phyloP scores from a whole-genome alignment of 805 yeast species.

The Pichia gijzeniarum region DNA sequence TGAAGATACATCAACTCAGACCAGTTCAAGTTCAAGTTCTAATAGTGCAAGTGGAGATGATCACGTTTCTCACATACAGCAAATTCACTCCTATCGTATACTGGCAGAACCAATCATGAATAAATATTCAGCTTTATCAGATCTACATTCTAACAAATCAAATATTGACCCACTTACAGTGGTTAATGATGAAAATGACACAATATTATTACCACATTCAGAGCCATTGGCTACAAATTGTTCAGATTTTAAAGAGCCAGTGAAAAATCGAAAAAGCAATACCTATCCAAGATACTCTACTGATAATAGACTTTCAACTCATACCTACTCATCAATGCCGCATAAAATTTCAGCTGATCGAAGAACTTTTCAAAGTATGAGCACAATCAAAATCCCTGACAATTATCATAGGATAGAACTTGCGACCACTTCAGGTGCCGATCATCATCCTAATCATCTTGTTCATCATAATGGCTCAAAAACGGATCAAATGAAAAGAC shows the following conservation, averaged over 20 bases:
- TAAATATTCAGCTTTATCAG: neutral
- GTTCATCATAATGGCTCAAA: neutral
- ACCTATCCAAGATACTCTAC: constrained; percentile 7
- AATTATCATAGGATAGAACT: constrained; percentile 21
- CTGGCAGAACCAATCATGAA: constrained; percentile 3
- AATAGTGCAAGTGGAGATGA: neutral
- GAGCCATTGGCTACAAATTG: neutral
- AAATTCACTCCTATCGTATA: constrained; percentile 4
- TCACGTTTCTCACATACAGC: neutral
- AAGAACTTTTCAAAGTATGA: constrained; percentile 22
- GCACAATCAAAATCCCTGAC: constrained; percentile 26
- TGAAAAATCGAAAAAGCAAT: neutral
- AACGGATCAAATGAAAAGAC: constrained; percentile 10
- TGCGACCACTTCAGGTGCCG: constrained; percentile 2
- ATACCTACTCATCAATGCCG: neutral
- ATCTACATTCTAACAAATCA: neutral
- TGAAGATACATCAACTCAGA: constrained; percentile 2
- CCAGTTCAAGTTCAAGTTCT: constrained; percentile 1
- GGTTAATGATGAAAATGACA: neutral
- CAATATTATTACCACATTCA: constrained; percentile 3
- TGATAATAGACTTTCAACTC: neutral
- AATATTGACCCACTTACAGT: constrained; percentile 6
- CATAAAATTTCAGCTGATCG: constrained; percentile 15
- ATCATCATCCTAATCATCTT: neutral
- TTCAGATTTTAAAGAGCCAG: neutral